Conservation (phyloP, 345 rosid genomes). For the Nasturtium officinale region DNA sequence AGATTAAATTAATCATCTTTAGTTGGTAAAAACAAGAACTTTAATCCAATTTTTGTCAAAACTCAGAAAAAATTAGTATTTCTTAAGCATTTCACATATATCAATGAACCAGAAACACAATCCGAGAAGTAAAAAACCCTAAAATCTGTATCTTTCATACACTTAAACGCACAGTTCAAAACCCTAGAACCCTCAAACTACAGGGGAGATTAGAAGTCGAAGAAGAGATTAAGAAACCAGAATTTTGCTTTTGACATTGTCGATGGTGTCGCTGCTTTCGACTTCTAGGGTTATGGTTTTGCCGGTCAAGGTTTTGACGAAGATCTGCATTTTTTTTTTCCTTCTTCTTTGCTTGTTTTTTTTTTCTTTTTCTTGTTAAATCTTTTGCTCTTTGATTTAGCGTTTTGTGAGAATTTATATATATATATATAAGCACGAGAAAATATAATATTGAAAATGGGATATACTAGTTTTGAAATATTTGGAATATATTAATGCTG, state of each 20-base stretch:
- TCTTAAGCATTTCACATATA: conserved; percentile 2
- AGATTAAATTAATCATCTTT: neutral
- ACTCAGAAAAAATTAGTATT: neutral
- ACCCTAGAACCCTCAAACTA: conserved; percentile 10
- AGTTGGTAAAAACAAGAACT: no score
- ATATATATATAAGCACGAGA: neutral
- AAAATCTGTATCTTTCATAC: no score
- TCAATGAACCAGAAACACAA: neutral
- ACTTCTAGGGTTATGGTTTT: no score
- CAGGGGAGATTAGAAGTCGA: neutral
- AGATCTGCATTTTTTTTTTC: conserved; percentile 53
- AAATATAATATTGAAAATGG: no score
- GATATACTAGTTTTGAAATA: neutral
- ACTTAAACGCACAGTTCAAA: no score
- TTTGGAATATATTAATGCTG: neutral
- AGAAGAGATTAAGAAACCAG: conserved; percentile 42
- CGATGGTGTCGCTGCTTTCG: conserved; percentile 60
- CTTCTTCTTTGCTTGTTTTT: neutral
- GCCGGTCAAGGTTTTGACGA: conserved; percentile 59
- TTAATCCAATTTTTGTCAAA: neutral
- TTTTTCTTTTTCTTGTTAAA: neutral
- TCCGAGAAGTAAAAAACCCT: neutral
- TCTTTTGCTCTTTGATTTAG: neutral
- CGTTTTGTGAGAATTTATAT: neutral
- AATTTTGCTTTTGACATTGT: conserved; percentile 62